These are phyloP conservation scores for Boletus sp. DNA, from an alignment of 768 basidiomycete genomes.

Conservation along the genomic window DNA sequence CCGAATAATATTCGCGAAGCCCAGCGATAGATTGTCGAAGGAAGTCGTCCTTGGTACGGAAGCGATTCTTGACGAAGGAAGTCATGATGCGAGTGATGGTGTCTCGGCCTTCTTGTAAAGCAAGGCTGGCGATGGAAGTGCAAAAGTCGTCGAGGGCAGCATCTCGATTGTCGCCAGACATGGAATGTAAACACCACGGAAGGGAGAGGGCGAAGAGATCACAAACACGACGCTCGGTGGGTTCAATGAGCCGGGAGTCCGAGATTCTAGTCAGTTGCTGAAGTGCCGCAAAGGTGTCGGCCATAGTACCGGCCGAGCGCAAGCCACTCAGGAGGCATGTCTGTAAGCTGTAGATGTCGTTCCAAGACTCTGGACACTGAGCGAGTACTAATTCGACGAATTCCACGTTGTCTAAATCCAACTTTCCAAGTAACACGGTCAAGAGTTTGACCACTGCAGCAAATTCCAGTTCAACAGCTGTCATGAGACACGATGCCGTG, in stretches of 20 bases:
- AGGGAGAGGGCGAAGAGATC: conserved; percentile 77
- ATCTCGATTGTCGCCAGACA: conserved; percentile 60
- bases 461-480: conserved; percentile 81
- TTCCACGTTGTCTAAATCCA: conserved; percentile 69
- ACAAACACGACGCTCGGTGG: conserved; percentile 66
- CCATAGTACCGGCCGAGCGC: conserved; percentile 69
- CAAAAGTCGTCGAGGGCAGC: conserved; percentile 67
- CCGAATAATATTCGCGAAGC: conserved; percentile 83
- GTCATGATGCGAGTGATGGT: conserved; percentile 86
- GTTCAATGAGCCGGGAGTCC: conserved; percentile 66
- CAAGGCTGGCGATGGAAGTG: conserved; percentile 65
- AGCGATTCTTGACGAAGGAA: conserved; percentile 82
- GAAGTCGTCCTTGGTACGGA: conserved; percentile 92
- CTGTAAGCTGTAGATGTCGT: conserved; percentile 60
- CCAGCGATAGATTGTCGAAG: conserved; percentile 83
- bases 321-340: conserved; percentile 71
- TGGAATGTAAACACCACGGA: conserved; percentile 86
- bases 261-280: conserved; percentile 57
- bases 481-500: conserved; percentile 74
- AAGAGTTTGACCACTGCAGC: conserved; percentile 61
- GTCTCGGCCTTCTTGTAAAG: conserved; percentile 66
- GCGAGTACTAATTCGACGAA: conserved; percentile 66
- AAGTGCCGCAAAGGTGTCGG: conserved; percentile 65
- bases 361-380: conserved; percentile 72
- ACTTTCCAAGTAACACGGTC: conserved; percentile 56